phyloP scores from a whole-genome alignment of 176 grass and related monocot species.

The Lolium rigidum region DNA sequence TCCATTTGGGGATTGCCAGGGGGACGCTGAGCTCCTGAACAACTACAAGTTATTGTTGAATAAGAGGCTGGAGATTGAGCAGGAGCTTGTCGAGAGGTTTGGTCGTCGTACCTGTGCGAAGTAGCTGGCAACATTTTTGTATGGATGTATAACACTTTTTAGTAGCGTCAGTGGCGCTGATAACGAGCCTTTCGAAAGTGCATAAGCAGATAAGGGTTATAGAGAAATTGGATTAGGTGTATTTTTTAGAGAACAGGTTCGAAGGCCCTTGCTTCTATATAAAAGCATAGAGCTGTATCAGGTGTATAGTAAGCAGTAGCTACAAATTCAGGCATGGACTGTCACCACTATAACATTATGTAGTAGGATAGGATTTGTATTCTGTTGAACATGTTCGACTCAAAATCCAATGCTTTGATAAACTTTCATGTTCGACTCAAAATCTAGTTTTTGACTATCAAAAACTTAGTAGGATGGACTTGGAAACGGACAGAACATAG shows the following conservation, averaged over 20 bases:
- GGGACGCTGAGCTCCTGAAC: conserved; percentile 45
- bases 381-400: background rate
- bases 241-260: too few relatives aligned
- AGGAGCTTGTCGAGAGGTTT: conserved; percentile 47
- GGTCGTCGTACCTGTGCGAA: background rate
- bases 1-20: conserved; percentile 39
- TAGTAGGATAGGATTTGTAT: background rate
- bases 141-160: background rate
- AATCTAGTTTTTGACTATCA: background rate
- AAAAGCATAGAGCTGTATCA: background rate
- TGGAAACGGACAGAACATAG: background rate
- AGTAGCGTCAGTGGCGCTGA: background rate
- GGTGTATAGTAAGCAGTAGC: background rate
- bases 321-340: background rate
- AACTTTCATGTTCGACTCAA: background rate
- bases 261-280: too few relatives aligned
- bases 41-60: conserved; percentile 48
- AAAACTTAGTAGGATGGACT: background rate
- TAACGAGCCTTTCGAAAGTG: background rate
- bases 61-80: conserved; percentile 64
- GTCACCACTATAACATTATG: background rate
- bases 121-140: background rate
- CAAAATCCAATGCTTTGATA: background rate
- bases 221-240: background rate
- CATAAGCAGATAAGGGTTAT: background rate